Evolutionary conservation across 768 basidiomycete species (phyloP), one percentile per base, ranked within the genome.

Genomic region (Tricholoma flavovirens): DNA sequence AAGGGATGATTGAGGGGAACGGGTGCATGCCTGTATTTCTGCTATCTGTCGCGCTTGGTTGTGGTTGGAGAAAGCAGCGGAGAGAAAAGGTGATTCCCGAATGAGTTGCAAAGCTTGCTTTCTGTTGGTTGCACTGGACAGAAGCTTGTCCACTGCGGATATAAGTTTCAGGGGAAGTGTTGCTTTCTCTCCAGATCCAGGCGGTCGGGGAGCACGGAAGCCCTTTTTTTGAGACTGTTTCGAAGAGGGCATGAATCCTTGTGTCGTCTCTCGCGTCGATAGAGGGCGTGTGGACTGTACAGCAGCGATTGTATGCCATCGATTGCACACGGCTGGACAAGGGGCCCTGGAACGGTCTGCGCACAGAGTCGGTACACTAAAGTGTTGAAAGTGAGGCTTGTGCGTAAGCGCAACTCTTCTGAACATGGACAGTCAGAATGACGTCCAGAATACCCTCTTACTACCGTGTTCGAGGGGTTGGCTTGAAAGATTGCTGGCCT

Each of bases 351-450:
- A 54, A 30, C 46, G 51, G 45, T 57, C 48, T 49, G 52, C 56
- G 64, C 56, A 65, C 63, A 53, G 55, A 52, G 56, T 51, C 38
- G 65, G 60, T 64, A 66, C 19, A 64, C 66, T 57, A 60, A 69
- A 70, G 59, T 73, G 75, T 62, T 77, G 74, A 69, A 81, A 69
- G 72, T 76, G 76, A 71, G 72, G 77, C 73, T 79, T 81, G 74
- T 72, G 75, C 70, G 76, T 71, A 72, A 78, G 73, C 66, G 76
- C 70, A 66, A 73, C 77, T 73, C 80, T 81, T 82, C 79, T 82
- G 73, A 83, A 85, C 86, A 88, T 88, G 82, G 82, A 83, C 83
- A 82, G 79, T 75, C 77, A 76, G 77, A 61, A 35, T 59, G 65
- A 59, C 51, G 63, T 68, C 65, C 69, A 69, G 60, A 51, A 60